phyloP scores from a whole-genome alignment of 495 filamentous ascomycete species.

The Hyaloscypha hepaticicola region DNA sequence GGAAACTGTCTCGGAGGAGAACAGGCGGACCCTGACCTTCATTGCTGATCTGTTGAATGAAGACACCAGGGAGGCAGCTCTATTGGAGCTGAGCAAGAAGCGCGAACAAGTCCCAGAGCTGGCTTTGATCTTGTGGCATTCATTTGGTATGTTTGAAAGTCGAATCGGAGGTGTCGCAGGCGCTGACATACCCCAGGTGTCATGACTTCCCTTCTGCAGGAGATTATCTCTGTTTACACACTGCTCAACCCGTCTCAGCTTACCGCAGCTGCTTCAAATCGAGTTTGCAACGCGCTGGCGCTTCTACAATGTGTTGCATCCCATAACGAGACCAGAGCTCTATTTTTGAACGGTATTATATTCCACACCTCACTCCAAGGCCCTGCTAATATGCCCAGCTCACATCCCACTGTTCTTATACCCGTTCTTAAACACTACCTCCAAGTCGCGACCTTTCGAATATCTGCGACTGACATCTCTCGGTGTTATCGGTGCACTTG shows the following conservation, averaged over 20 bases:
- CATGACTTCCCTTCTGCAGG: constrained; percentile 95
- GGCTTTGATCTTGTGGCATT: constrained; percentile 97
- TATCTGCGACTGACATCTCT: constrained; percentile 96
- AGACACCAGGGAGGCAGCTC: constrained; percentile 79
- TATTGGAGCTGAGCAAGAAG: constrained; percentile 98
- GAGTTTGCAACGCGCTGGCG: constrained; percentile 96
- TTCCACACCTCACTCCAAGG: constrained; percentile 6
- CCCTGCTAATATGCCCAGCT: constrained; percentile 51
- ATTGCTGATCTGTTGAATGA: constrained; percentile 91
- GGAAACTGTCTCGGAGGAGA: constrained; percentile 82
- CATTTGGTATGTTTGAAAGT: constrained; percentile 70
- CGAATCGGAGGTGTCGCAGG: constrained; percentile 23
- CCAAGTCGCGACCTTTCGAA: constrained; percentile 96
- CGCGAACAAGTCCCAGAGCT: constrained; percentile 96
- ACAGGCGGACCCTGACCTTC: constrained; percentile 86
- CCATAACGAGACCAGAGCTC: constrained; percentile 89
- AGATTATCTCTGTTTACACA: constrained; percentile 98
- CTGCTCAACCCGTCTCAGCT: constrained; percentile 94
- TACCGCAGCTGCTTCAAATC: constrained; percentile 93
- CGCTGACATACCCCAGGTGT: constrained; percentile 64
- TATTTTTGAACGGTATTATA: constrained; percentile 82
- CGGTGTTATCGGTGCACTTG: constrained; percentile 95
- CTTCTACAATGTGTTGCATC: constrained; percentile 97
- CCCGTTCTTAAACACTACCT: constrained; percentile 98
- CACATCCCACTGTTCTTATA: constrained; percentile 98